Base-by-base conservation (phyloP, 2,329 filamentous ascomycete genomes). In the Arthrobotrys sinensis region DNA sequence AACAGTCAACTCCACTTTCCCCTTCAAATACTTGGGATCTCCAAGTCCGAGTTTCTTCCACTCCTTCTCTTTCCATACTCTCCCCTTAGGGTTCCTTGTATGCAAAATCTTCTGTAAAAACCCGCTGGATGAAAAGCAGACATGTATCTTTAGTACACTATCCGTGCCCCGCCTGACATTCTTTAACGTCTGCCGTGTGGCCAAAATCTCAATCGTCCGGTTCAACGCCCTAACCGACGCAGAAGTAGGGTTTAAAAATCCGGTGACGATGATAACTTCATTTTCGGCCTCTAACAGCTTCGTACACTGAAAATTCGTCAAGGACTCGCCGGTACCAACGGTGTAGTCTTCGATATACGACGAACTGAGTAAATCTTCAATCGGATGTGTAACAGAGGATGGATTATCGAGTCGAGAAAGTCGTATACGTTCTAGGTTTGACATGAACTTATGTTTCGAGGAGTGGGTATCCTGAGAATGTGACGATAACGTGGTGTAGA, bases 251-350 rank as follows among this genome's bases (percentile, higher is more conserved):
- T 92, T 90, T 92, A 92, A 94, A 84, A 94, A 96, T 84, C 93
- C 95, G 7, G 93, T 95, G 5, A 94, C 91, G 48, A 96, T 87
- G 75, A 94, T 89, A 32, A 94, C 85, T 81, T 93, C 92, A 57
- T 87, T 84, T 40, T 87, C 85, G 1, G 92, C 90, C 0, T 85
- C 82, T 3, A 88, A 84, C 2, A 94, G 87, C 7, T 90, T 88
- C 1, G 91, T 91, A 84, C 5, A 93, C 85, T 2, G 86, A 84
- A 45, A 84, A 0, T 86, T 86, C 81, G 87, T 90, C 34, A 91
- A 86, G 3, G 87, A 87, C 16, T 87, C 85, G 10, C 90, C 89
- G 0, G 88, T 90, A 70, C 89, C 75, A 19, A 78, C 75, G 36
- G 50, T 46, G 50, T 78, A 78, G 48, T 52, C 66, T 0, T 64